Evolutionary conservation across 2,329 filamentous ascomycete genomes (phyloP).

Genomic region (Neoarthrinium moseri): DNA sequence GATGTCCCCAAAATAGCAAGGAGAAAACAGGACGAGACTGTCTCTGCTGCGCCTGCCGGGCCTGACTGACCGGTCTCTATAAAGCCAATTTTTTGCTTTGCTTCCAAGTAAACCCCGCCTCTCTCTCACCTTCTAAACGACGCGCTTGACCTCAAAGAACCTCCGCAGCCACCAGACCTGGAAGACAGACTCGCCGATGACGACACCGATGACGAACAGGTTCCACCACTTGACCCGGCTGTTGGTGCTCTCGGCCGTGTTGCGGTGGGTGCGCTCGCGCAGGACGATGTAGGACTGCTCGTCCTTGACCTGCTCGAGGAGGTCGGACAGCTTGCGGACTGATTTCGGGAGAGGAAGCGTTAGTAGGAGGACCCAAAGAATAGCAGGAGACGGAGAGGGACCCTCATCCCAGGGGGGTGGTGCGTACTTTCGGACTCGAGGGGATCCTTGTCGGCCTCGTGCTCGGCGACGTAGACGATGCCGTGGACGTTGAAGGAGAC

Average conservation of each 20-base stretch:
- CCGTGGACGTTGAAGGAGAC: slow-evolving; percentile 99
- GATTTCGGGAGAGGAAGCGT: no score
- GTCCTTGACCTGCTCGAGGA: slow-evolving; percentile 90
- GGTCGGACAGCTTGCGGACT: slow-evolving; percentile 82
- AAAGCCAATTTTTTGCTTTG: no score
- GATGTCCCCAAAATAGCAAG: no score
- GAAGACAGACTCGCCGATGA: slow-evolving; percentile 91
- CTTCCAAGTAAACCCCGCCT: no score
- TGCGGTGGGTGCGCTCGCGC: slow-evolving; percentile 92
- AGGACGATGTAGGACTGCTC: slow-evolving; percentile 97
- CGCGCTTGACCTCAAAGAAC: slow-evolving; percentile 87
- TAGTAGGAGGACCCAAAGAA: no score
- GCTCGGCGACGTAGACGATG: slow-evolving; percentile 93
- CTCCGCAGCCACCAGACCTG: slow-evolving; percentile 99
- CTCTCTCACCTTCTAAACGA: slow-evolving; percentile 60
- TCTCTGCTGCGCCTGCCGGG: no score
- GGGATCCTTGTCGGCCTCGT: slow-evolving; percentile 80
- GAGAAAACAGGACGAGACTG: no score
- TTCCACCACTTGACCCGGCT: slow-evolving; percentile 99
- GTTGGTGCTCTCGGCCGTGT: slow-evolving; percentile 98
- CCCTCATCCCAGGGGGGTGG: no score
- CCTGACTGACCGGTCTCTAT: no score
- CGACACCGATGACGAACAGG: slow-evolving; percentile 86
- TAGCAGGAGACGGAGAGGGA: no score
- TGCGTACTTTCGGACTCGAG: slow-evolving; percentile 81